Evolutionary conservation across 169 alveolate species (phyloP), one percentile per base, ranked within the genome.

Genomic region (Plasmodium malariae): DNA sequence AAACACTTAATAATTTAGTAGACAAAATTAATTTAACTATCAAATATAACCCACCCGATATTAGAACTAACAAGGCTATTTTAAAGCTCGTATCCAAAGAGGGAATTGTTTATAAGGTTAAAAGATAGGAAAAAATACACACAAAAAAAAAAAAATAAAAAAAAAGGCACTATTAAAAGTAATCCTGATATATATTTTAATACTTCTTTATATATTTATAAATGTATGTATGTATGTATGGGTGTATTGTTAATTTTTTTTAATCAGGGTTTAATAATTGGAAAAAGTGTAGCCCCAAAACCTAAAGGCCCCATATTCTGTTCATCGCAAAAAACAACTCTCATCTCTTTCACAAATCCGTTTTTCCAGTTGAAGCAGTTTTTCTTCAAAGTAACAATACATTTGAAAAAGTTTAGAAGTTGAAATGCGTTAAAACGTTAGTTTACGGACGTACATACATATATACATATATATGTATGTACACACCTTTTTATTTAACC

Each of bases 231-330:
- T 9, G 28, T 36, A 26, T 71, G 40, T 60, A 49, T 12, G 19
- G 28, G 40, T 12, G 57, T 34, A 40, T 21, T 24, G 28, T 24
- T 59, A 59, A 24, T 69, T 28, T 69, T 26, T 19, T 69, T 21
- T 69, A 12, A 37, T 19, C 32, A 83, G 91, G 83, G 91, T 3
- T 71, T 83, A 14, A 14, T 83, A 32, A 83, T 83, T 26, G 91
- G 91, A 57, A 83, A 67, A 83, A 65, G 85, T 54, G 91, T 67
- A 45, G 40, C 83, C 3, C 91, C 91, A 26, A 83, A 83, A 60
- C 91, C 91, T 4, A 49, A 54, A 63, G 91, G 91, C 49, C 91
- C 91, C 1, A 83, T 83, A 48, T 83, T 83, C 36, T 83, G 91
- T 59, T 83, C 91, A 49, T 83, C 91, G 43, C 91, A 83, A 67